Evolutionary conservation across 2,329 filamentous ascomycete species (phyloP), one percentile per base, ranked within the genome.

Genomic region (Shiraia bambusicola): DNA sequence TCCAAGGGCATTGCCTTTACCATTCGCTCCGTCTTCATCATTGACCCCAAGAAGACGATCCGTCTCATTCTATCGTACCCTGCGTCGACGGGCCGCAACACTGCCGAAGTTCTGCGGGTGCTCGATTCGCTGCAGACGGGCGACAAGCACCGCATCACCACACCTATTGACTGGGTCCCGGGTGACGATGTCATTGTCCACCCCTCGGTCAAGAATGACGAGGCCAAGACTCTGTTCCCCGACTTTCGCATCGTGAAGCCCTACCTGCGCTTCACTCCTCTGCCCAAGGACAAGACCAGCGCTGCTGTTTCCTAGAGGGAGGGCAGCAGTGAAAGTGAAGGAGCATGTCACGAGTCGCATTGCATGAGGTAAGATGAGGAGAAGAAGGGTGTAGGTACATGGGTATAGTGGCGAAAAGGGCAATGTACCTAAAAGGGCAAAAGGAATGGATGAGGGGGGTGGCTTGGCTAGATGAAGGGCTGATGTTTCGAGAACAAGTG

Each of bases 11-110:
- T 75, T 45, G 79, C 80, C 35, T 82, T 83, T 68, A 83, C 80
- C 60, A 83, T 83, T 69, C 79, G 80, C 64, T 80, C 77, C 40
- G 80, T 83, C 61, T 83, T 83, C 71, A 70, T 82, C 67, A 81
- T 83, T 66, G 80, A 83, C 71, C 80, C 80, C 42, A 79, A 78
- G 71, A 82, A 82, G 75, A 81, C 74, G 47, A 82, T 83, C 62
- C 78, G 80, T 53, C 73, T 78, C 41, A 83, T 82, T 59, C 71
- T 83, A 46, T 77, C 77, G 49, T 83, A 83, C 73, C 80, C 80
- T 17, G 80, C 80, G 35, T 80, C 77, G 40, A 82, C 79, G 28
- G 80, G 80, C 45, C 73, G 75, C 58, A 77, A 77, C 71, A 75
- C 73, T 28, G 73, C 75, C 33, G 75, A 77, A 64, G 74, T 77